A percentile compares a stretch with the other conserved stretches of the same genome.
Conservation (phyloP, 139 green algal genomes). For the Micractinium sp. region DNA sequence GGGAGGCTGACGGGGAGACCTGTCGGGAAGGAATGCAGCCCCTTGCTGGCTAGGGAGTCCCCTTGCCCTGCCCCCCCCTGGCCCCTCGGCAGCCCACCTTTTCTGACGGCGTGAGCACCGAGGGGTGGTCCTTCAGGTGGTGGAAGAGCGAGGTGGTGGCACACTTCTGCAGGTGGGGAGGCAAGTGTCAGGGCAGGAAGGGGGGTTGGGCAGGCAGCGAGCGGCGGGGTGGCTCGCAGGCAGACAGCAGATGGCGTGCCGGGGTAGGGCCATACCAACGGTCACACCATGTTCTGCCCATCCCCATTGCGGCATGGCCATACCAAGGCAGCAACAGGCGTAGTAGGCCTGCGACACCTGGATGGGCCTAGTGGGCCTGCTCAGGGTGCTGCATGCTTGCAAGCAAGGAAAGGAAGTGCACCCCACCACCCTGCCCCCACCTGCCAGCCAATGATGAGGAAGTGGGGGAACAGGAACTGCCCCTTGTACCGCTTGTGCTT, state of each 20-base stretch:
- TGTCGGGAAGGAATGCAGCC: too few relatives aligned
- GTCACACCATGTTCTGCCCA: too few relatives aligned
- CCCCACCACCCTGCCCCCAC: neutral
- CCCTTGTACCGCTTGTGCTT: constrained; percentile 11
- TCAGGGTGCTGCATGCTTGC: neutral
- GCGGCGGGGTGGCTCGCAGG: too few relatives aligned
- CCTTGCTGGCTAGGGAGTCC: too few relatives aligned
- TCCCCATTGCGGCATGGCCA: too few relatives aligned
- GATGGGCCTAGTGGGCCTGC: too few relatives aligned
- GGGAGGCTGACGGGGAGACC: too few relatives aligned
- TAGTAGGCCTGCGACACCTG: neutral
- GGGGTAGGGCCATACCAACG: too few relatives aligned
- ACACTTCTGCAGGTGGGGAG: constrained; percentile 2
- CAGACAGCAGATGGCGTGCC: too few relatives aligned
- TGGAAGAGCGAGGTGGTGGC: constrained; percentile 32
- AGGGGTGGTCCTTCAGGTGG: constrained; percentile 13
- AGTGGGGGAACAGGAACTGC: constrained; percentile 44
- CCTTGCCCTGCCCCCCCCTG: neutral
- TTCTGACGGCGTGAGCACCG: neutral
- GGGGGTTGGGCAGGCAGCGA: neutral
- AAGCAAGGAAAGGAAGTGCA: neutral
- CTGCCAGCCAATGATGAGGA: constrained; percentile 43
- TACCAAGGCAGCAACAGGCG: too few relatives aligned
- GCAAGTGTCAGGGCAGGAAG: neutral
- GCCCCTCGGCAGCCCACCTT: neutral